Evolutionary conservation across 2,329 filamentous ascomycete genomes (phyloP).

Genomic region (Fusarium beomiforme): DNA sequence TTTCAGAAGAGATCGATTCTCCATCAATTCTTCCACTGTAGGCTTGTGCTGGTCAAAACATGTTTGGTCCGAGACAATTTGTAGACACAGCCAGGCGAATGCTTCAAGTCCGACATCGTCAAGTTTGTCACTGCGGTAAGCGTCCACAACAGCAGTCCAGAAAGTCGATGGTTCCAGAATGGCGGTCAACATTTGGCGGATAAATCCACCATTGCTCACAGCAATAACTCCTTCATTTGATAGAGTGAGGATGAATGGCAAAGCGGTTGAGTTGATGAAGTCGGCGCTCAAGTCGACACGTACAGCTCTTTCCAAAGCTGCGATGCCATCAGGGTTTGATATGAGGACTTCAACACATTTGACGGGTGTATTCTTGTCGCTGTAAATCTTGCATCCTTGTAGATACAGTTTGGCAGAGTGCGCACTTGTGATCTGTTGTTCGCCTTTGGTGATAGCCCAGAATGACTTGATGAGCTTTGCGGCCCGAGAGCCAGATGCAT

Average conservation of each 20-base stretch:
- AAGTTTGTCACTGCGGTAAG: slow-evolving; percentile 45
- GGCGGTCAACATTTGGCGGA: slow-evolving; percentile 50
- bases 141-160: slow-evolving; percentile 59
- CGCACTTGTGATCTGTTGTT: slow-evolving; percentile 17
- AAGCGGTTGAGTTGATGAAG: slow-evolving; percentile 42
- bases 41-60: slow-evolving; percentile 13
- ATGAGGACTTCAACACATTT: slow-evolving; percentile 44
- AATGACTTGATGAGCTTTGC: slow-evolving; percentile 31
- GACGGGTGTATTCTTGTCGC: slow-evolving; percentile 19
- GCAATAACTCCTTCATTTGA: slow-evolving; percentile 23
- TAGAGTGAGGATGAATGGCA: slow-evolving; percentile 27
- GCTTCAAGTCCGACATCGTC: slow-evolving; percentile 45
- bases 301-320: slow-evolving; percentile 39
- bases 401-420: slow-evolving; percentile 43
- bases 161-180: slow-evolving; percentile 63
- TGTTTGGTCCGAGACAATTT: slow-evolving; percentile 50
- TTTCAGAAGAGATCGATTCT: slow-evolving; percentile 38
- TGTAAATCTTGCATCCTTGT: slow-evolving; percentile 31
- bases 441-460: slow-evolving; percentile 26
- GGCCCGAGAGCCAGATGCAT: slow-evolving; percentile 9
- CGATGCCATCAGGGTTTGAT: slow-evolving; percentile 32
- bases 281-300: slow-evolving; percentile 34
- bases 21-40: slow-evolving; percentile 41
- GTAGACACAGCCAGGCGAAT: slow-evolving; percentile 60
- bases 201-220: slow-evolving; percentile 35